Percentiles rank a stretch among this genome's conserved stretches.
Conservation (phyloP, 2,329 filamentous ascomycete species). For the Pyrenophora teres region DNA sequence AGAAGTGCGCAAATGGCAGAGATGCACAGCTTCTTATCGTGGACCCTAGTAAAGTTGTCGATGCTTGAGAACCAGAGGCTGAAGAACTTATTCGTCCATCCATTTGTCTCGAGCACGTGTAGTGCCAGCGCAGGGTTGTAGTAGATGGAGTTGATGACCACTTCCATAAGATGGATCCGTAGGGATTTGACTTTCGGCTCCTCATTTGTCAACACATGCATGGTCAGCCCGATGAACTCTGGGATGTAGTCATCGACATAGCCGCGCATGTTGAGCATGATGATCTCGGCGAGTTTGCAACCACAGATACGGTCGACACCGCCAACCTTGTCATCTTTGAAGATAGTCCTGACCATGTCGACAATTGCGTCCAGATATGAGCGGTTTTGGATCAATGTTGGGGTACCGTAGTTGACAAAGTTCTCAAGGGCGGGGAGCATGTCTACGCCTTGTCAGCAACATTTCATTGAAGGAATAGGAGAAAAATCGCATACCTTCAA, state of each 20-base stretch:
- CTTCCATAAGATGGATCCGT: conserved; percentile 95
- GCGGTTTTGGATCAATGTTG: conserved; percentile 79
- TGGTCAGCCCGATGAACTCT: conserved; percentile 86
- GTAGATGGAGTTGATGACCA: conserved; percentile 97
- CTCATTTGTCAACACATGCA: conserved; percentile 75
- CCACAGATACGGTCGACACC: conserved; percentile 95
- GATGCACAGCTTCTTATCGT: conserved; percentile 98
- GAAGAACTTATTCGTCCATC: conserved; percentile 99
- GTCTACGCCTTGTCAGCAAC: conserved; percentile 55
- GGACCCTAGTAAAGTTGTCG: conserved; percentile 87
- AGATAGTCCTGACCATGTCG: conserved; percentile 94
- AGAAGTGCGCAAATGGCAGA: conserved; percentile 88
- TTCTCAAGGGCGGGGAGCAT: conserved; percentile 99
- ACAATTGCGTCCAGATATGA: conserved; percentile 86
- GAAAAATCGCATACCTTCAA: conserved; percentile 62
- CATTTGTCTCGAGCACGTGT: conserved; percentile 84
- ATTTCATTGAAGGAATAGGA: background rate
- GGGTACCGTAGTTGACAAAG: conserved; percentile 90
- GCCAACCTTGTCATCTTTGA: conserved; percentile 87
- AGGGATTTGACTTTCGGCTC: conserved; percentile 91
- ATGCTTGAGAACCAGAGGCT: conserved; percentile 98
- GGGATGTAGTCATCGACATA: conserved; percentile 87
- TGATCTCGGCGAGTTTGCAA: conserved; percentile 94
- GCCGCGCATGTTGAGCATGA: conserved; percentile 93
- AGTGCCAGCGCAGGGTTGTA: conserved; percentile 90